A percentile compares a stretch with the other conserved stretches of the same genome.
Evolutionary conservation across 1,284 basidiomycete genomes (phyloP).

Genomic region (Pyrrhoderma lamaoense): DNA sequence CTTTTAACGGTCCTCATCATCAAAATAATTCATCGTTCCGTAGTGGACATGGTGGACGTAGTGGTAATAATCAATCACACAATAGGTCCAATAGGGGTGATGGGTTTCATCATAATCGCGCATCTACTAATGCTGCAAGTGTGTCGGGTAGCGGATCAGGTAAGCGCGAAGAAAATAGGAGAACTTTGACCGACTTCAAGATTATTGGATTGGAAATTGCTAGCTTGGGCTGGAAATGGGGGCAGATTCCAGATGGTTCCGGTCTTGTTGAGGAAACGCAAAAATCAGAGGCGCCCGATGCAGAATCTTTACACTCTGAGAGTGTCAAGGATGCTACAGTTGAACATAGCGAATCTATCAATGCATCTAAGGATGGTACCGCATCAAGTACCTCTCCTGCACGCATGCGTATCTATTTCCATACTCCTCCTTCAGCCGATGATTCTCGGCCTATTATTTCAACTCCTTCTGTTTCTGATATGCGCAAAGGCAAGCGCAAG

Average conservation of each 20-base stretch:
- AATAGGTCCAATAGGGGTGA: constrained; percentile 49
- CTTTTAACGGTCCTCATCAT: constrained; percentile 39
- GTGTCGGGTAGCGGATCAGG: constrained; percentile 32
- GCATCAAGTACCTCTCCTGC: constrained; percentile 42
- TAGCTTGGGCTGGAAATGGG: constrained; percentile 71
- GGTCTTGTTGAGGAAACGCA: constrained; percentile 16
- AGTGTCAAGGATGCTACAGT: background rate
- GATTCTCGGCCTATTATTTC: constrained; percentile 66
- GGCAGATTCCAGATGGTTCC: constrained; percentile 33
- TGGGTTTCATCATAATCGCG: constrained; percentile 25
- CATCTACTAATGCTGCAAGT: constrained; percentile 7
- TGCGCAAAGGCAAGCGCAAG: constrained; percentile 74
- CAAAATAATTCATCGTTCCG: constrained; percentile 33
- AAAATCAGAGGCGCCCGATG: background rate
- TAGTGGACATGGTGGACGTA: constrained; percentile 32
- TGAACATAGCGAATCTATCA: background rate
- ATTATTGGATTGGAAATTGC: constrained; percentile 82
- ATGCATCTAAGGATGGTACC: constrained; percentile 22
- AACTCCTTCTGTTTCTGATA: constrained; percentile 43
- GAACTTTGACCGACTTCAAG: constrained; percentile 93
- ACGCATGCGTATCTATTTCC: constrained; percentile 80
- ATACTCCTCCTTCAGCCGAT: constrained; percentile 73
- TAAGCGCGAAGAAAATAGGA: constrained; percentile 75
- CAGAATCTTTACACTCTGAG: background rate
- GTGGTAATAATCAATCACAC: constrained; percentile 18